Base-by-base conservation (phyloP, 495 filamentous ascomycete genomes). In the Penicillium nucicola region DNA sequence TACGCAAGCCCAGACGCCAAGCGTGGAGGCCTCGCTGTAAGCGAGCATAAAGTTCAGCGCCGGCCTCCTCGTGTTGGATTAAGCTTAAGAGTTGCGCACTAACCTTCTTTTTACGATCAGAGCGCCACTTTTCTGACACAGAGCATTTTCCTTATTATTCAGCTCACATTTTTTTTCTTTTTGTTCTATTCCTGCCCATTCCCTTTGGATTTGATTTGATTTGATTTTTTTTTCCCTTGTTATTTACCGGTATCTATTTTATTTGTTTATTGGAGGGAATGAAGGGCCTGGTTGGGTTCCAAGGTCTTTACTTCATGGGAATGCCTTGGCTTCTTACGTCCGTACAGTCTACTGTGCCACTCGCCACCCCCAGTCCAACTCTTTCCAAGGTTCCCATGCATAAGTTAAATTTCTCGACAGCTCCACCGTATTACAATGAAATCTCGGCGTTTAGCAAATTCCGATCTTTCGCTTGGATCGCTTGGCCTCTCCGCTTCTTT, bases 31-130 rank as follows among this genome's bases (percentile, higher is more conserved):
- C 50, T 60, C 55, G n/a, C n/a, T 65, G 58, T 72, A 70, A 72
- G 69, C 69, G 66, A 71, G 66, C 66, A 71, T 71, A 73, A 67
- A 68, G 67, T 70, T 63, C 62, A 59, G 61, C 61, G 61, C 51
- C 58, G 51, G 45, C 42, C 43, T 66, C 69, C 72, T 76, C 72
- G 72, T 76, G 72, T 76, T 68, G 69, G 70, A 74, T 76, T 76
- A 76, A 76, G 73, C 73, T 76, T 76, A 76, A 76, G 71, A 66
- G 73, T 67, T 55, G 57, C 65, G 65, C 70, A 67, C 69, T 68
- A 74, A 67, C 61, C 68, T 64, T 59, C 25, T 58, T 55, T 56
- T 50, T 62, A 60, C 65, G 62, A 71, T 65, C 66, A 66, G 62
- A 65, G 62, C 66, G 62, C 64, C 67, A 69, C 68, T 42, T 55